Evolutionary conservation across 257 asterid genomes (phyloP).

Genomic region (Dorcoceras hygrometricum): DNA sequence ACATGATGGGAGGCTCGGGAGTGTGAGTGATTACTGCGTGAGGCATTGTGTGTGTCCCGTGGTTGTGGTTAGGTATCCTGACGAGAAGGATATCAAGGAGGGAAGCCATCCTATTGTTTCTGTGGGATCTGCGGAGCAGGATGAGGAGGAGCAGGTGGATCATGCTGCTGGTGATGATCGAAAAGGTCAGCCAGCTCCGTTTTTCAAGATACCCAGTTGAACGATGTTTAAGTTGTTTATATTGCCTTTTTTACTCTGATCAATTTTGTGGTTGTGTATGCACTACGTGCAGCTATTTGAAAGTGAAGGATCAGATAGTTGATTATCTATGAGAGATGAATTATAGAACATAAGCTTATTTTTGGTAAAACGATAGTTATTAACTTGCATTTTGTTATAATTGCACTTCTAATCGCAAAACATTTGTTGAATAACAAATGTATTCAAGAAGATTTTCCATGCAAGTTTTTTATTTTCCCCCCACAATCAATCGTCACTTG

Average conservation of each 20-base stretch:
- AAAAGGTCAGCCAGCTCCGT: constrained; percentile 43
- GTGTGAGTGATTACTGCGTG: constrained; percentile 95
- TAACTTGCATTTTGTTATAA: not conserved
- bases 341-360: too few species aligned
- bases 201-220: not conserved
- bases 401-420: not conserved
- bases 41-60: constrained; percentile 96
- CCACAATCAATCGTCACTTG: not conserved
- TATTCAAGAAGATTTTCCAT: not conserved
- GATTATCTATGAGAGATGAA: too few species aligned
- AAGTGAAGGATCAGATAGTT: too few species aligned
- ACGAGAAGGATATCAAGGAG: constrained; percentile 49
- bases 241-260: not conserved
- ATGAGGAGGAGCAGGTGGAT: constrained; percentile 61
- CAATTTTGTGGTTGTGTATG: not conserved
- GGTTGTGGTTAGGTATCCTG: constrained; percentile 82
- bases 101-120: constrained; percentile 47
- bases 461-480: not conserved
- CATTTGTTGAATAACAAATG: not conserved
- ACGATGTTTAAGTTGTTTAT: not conserved
- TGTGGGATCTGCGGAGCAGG: constrained; percentile 58
- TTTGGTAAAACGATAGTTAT: not conserved
- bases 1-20: constrained; percentile 76
- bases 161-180: constrained; percentile 74
- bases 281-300: not conserved